Base-by-base conservation (phyloP, 2,329 filamentous ascomycete species). In the Trichoderma sp. region DNA sequence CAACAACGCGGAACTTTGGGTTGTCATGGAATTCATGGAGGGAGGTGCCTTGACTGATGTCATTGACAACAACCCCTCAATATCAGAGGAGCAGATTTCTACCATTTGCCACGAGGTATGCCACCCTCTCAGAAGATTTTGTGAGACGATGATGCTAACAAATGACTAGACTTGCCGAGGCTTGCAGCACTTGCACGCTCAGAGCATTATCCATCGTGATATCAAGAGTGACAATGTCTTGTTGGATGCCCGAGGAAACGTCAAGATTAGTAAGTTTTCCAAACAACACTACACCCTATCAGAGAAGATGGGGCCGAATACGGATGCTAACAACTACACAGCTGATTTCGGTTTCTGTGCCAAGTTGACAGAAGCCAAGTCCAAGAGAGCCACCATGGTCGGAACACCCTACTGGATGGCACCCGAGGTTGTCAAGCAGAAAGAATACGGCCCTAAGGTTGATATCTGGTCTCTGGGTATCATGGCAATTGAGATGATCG, bases 371-470 rank as follows among this genome's bases (percentile, higher is more conserved):
- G 96, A 98, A 81, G 92, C 94, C 75, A 97, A 97, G 84, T 96
- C 90, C 77, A 98, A 99, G 87, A 95, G 96, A 82, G 95, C 95
- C 57, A 99, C 96, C 72, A 98, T 99, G 96, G 96, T 99, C 70
- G 96, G 96, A 75, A 99, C 96, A 39, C 96, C 96, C 18, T 99
- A 98, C 87, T 99, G 96, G 96, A 99, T 99, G 96, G 96, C 96
- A 9, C 96, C 96, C 47, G 96, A 99, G 83, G 96, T 99, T 58
- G 96, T 99, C 80, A 98, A 98, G 85, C 96, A 98, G 82, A 98
- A 98, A 85, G 95, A 98, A 82, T 99, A 99, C 79, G 96, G 95
- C 51, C 93, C 93, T 79, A 98, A 98, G 86, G 96, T 98, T 74
- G 96, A 99, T 80, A 97, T 98, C 80, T 99, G 96, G 96, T 98